Conservation (phyloP, 257 asterid genomes). For the Solanum virginianum region DNA sequence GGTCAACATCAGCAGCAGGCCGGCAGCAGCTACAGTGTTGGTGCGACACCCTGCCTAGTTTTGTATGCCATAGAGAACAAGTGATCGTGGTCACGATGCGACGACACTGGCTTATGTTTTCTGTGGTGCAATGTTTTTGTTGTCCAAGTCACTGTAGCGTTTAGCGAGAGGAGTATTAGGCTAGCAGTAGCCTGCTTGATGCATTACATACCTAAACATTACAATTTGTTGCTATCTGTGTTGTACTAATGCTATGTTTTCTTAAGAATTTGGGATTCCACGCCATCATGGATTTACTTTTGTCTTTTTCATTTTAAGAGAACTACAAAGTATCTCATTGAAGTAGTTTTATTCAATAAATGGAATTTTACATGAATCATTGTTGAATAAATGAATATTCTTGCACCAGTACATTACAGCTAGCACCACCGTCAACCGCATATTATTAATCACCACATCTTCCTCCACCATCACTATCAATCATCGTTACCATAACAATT, state of each 20-base stretch:
- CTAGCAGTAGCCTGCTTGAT: neutral
- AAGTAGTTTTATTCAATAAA: neutral
- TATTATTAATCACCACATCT: no score
- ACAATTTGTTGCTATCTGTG: neutral
- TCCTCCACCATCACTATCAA: no score
- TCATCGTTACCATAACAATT: no score
- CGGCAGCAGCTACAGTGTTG: neutral
- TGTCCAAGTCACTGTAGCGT: no score
- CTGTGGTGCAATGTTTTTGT: no score
- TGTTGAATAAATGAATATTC: no score
- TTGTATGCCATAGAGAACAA: neutral
- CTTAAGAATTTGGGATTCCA: neutral
- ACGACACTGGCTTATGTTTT: no score
- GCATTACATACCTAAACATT: neutral
- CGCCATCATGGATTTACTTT: neutral
- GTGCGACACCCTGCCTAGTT: neutral
- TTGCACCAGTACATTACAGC: no score
- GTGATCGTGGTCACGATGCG: neutral
- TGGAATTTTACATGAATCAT: no score
- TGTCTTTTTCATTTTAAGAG: neutral
- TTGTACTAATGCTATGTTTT: neutral
- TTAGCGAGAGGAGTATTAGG: no score
- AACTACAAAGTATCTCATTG: neutral
- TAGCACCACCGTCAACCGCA: no score
- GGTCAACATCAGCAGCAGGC: neutral